These are phyloP conservation scores for Parachaetomium inaequale DNA, from an alignment of 495 filamentous ascomycete genomes.

Conservation along the genomic window DNA sequence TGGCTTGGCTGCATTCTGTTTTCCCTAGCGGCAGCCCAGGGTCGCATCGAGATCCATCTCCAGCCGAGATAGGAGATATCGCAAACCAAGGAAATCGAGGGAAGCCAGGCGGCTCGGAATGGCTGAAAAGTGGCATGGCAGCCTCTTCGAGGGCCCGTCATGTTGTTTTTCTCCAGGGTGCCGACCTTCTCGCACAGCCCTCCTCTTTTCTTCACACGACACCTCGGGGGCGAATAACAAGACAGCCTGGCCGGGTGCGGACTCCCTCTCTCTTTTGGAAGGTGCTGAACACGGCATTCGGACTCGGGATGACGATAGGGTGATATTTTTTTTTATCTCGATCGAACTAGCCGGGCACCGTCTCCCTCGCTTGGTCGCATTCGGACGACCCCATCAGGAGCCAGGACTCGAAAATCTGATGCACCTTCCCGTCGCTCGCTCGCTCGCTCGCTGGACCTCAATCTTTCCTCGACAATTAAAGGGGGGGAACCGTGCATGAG, in stretches of 20 bases:
- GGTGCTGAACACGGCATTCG: neutral
- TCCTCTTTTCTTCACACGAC: neutral
- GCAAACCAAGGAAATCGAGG: conserved; percentile 8
- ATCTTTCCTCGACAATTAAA: neutral
- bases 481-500: neutral
- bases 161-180: neutral
- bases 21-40: neutral
- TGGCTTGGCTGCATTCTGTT: neutral
- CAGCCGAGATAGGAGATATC: conserved; percentile 4
- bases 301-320: neutral
- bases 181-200: neutral
- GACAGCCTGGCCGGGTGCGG: neutral
- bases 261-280: neutral
- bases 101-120: neutral
- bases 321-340: neutral
- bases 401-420: neutral
- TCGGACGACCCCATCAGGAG: neutral
- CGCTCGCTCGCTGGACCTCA: neutral
- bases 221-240: neutral
- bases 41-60: conserved; percentile 7
- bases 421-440: neutral
- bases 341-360: neutral
- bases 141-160: neutral
- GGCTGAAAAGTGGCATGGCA: neutral
- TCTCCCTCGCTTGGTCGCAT: conserved; percentile 7